These are phyloP conservation scores for Aspergillus chevalieri DNA, from an alignment of 2,329 filamentous ascomycete genomes.

Conservation along the genomic window DNA sequence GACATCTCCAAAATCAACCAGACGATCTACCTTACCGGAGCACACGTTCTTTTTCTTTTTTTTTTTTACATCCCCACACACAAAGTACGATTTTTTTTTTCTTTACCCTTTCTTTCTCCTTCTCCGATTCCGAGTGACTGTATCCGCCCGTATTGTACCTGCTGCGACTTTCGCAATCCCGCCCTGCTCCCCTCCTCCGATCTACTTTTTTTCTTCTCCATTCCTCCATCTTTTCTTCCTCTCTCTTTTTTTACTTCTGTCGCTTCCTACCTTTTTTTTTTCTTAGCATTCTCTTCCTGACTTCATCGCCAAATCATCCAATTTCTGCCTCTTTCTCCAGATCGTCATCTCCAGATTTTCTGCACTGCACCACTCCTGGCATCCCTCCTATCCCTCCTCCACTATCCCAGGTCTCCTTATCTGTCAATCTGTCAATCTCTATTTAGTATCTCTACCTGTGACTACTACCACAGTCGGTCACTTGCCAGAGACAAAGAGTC, in stretches of 20 bases:
- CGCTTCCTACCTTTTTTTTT: background rate
- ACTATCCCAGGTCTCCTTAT: constrained; percentile 21
- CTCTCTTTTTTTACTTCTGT: constrained; percentile 19
- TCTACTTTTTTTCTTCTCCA: constrained; percentile 19
- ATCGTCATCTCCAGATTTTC: constrained; percentile 23
- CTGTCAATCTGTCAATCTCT: constrained; percentile 17
- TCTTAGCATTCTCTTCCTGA: constrained; percentile 1
- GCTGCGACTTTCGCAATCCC: constrained; percentile 3
- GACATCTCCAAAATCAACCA: constrained; percentile 16
- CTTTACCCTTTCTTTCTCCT: constrained; percentile 10
- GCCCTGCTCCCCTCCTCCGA: constrained; percentile 21
- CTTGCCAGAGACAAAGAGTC: too few relatives aligned
- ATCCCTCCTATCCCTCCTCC: constrained; percentile 10
- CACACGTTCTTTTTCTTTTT: constrained; percentile 19
- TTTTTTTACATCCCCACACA: constrained; percentile 3
- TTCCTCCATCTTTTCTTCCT: constrained; percentile 5
- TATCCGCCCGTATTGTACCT: constrained; percentile 4
- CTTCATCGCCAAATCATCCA: too few relatives aligned
- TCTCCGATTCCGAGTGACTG: constrained; percentile 23
- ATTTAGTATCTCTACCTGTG: background rate
- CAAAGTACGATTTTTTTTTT: constrained; percentile 6
- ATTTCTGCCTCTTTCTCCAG: constrained; percentile 15
- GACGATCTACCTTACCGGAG: constrained; percentile 15
- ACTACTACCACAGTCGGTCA: too few relatives aligned
- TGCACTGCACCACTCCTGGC: constrained; percentile 6